A percentile compares a stretch with the other conserved stretches of the same genome.
Evolutionary conservation across 2,329 filamentous ascomycete species (phyloP).

Genomic region (Penicillium rolfsii): DNA sequence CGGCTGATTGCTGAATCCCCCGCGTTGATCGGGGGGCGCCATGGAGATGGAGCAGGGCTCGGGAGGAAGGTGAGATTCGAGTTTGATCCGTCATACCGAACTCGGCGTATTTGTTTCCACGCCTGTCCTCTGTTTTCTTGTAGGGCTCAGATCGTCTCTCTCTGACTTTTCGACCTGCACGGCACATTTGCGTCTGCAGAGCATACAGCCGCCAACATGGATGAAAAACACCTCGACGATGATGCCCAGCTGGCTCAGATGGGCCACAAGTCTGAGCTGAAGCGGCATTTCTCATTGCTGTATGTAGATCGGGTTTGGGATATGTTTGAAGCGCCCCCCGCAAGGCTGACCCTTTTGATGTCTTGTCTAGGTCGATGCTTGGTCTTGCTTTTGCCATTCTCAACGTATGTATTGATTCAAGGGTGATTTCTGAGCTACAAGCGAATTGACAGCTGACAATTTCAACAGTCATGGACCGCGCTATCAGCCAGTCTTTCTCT

Average conservation of each 20-base stretch:
- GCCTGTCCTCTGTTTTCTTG: background rate
- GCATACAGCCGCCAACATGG: constrained; percentile 16
- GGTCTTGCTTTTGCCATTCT: constrained; percentile 66
- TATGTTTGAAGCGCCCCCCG: background rate
- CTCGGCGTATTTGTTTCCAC: constrained; percentile 7
- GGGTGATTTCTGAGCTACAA: background rate
- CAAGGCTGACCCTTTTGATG: constrained; percentile 13
- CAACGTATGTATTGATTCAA: constrained; percentile 46
- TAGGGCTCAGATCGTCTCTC: background rate
- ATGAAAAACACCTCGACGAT: constrained; percentile 41
- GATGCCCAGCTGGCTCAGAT: constrained; percentile 57
- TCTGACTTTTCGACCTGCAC: constrained; percentile 8
- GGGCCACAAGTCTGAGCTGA: constrained; percentile 62
- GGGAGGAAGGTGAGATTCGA: constrained; percentile 26
- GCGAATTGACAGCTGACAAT: constrained; percentile 9
- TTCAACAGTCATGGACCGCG: constrained; percentile 60
- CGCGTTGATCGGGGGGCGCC: constrained; percentile 11
- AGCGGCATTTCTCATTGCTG: constrained; percentile 61
- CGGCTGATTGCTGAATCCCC: constrained; percentile 15
- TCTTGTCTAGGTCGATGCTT: constrained; percentile 55
- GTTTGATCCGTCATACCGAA: constrained; percentile 15
- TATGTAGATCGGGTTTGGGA: constrained; percentile 23
- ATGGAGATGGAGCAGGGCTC: constrained; percentile 5
- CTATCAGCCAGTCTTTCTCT: constrained; percentile 61
- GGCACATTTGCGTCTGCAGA: background rate